Conservation (phyloP, 2,329 filamentous ascomycete species). For the Cladophialophora yegresii region DNA sequence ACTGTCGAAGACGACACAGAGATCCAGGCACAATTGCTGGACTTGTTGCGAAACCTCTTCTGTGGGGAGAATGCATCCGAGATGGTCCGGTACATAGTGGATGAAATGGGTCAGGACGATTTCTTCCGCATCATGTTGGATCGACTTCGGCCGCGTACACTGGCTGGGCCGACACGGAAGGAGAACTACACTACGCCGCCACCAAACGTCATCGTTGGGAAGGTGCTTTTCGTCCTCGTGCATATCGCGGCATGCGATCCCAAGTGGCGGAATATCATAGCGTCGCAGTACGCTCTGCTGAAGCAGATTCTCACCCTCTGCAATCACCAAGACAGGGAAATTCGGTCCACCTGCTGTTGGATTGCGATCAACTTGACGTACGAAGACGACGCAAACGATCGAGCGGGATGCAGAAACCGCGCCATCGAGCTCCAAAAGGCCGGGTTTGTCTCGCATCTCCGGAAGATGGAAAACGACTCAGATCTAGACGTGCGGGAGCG, state of each 20-base stretch:
- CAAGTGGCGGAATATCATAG: conserved; percentile 73
- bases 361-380: conserved; percentile 83
- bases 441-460: conserved; percentile 69
- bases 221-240: conserved; percentile 78
- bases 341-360: conserved; percentile 79
- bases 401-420: conserved; percentile 59
- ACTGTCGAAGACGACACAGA: conserved; percentile 75
- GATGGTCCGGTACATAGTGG: conserved; percentile 85
- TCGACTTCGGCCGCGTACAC: conserved; percentile 66
- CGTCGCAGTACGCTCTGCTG: conserved; percentile 75
- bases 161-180: conserved; percentile 33
- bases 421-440: conserved; percentile 68
- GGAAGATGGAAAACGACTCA: conserved; percentile 65
- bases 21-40: conserved; percentile 87
- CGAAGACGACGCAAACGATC: conserved; percentile 68
- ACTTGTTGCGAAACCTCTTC: conserved; percentile 87
- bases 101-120: conserved; percentile 70
- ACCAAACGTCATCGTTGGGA: conserved; percentile 67
- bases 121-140: conserved; percentile 79
- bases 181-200: conserved; percentile 40
- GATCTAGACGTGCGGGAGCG: conserved; percentile 83
- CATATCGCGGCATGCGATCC: conserved; percentile 83
- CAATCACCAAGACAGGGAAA: conserved; percentile 68
- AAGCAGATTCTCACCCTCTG: conserved; percentile 73
- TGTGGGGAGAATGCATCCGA: conserved; percentile 61